Evolutionary conservation across 176 grass and related monocot genomes (phyloP), one percentile per base, ranked within the genome.

Genomic region (Phoenix dactylifera): DNA sequence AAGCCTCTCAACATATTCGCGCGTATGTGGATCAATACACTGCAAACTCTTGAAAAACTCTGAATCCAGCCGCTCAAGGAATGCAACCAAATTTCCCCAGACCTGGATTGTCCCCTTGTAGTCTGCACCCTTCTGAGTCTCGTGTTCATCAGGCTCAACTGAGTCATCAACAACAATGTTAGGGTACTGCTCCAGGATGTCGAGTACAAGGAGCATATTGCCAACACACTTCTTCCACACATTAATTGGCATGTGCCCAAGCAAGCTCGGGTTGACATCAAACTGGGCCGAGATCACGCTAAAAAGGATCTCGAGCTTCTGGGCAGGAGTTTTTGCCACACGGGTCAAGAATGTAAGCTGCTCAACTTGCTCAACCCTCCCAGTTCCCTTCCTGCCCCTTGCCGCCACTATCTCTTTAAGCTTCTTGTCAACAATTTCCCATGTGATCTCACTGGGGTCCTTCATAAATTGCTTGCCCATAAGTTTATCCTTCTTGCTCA

Each of bases 261-360:
- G 81, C 61, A 91, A 88, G 66, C 87, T 91, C 50, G 92, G 92
- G 55, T 97, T 97, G 32, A 97, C 84, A 77, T 97, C 92, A 85
- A 97, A 97, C 55, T 97, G 92, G 19, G 92, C 80, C 18, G 92
- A 90, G 16, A 96, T 91, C 53, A 96, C 83, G 72, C 85, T 82
- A 58, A 96, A 90, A 25, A 96, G 56, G 22, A 96, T 90, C 58
- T 88, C 87, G 59, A 96, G 84, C 69, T 96, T 96, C 65, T 96
- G 92, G 22, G 92, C 92, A 20, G 92, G 87, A 24, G 92, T 96
- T 81, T 96, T 96, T 22, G 92, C 92, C 29, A 90, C 87, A 20
- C 77, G 75, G 4, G 87, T 90, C 77, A 96, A 82, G 71, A 90
- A 90, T 3, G 87, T 88, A 32, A 96, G 77, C 72, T 96, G 86